These are phyloP conservation scores for Tympanopsis confertula DNA, from an alignment of 2,329 filamentous ascomycete genomes.

Conservation along the genomic window DNA sequence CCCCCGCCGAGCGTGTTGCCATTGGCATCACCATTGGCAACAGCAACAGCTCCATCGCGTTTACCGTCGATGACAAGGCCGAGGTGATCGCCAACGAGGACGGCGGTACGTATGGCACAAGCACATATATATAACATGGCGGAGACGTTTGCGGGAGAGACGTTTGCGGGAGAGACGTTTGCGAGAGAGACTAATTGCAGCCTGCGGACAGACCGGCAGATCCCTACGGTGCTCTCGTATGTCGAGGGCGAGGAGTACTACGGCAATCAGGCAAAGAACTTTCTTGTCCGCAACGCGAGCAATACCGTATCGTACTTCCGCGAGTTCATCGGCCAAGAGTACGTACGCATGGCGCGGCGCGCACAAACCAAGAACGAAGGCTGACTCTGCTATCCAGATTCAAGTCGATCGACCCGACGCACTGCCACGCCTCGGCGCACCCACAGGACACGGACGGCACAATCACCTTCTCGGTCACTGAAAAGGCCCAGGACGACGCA, in stretches of 20 bases:
- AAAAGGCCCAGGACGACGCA: constrained; percentile 52
- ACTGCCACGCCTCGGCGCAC: constrained; percentile 87
- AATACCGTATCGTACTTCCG: constrained; percentile 95
- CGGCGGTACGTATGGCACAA: constrained; percentile 53
- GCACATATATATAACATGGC: too few relatives aligned
- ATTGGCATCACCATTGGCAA: constrained; percentile 98
- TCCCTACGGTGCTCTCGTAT: constrained; percentile 88
- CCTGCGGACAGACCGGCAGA: constrained; percentile 68
- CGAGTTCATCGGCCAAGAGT: constrained; percentile 92
- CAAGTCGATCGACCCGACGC: constrained; percentile 91
- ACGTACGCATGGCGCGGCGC: constrained; percentile 18
- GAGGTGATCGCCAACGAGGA: constrained; percentile 99
- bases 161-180: constrained; percentile 1
- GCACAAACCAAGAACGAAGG: constrained; percentile 3
- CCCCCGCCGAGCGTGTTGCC: constrained; percentile 51
- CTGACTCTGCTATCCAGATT: constrained; percentile 39
- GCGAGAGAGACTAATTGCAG: constrained; percentile 8
- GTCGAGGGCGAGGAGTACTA: constrained; percentile 94
- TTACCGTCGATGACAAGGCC: constrained; percentile 83
- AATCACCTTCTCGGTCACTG: constrained; percentile 74
- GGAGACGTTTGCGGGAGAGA: not conserved
- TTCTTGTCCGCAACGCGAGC: constrained; percentile 80
- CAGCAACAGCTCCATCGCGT: constrained; percentile 94
- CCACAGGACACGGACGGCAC: constrained; percentile 62
- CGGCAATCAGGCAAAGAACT: constrained; percentile 85